Evolutionary conservation across 345 rosid species (phyloP).

Genomic region (Salix brachista): DNA sequence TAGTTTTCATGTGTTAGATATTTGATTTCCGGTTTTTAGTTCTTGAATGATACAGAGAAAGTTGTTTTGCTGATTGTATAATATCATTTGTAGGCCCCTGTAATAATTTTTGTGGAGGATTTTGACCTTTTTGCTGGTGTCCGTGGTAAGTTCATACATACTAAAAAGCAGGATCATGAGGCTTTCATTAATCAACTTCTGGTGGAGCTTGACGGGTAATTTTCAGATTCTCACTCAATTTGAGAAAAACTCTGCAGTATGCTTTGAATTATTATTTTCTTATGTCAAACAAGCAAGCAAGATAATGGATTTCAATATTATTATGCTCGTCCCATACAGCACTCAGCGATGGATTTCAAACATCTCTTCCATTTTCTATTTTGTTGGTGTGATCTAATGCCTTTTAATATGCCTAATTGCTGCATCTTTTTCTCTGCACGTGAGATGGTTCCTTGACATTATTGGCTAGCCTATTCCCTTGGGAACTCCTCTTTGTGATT

Average conservation of each 20-base stretch:
- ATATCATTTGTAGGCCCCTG: slow-evolving; percentile 71
- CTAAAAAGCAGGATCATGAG: slow-evolving; percentile 91
- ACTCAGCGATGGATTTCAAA: background rate
- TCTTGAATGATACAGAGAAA: background rate
- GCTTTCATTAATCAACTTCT: slow-evolving; percentile 95
- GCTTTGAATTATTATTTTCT: slow-evolving; percentile 7
- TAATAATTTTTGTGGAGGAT: slow-evolving; percentile 91
- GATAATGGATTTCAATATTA: too few relatives aligned
- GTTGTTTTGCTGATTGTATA: slow-evolving; percentile 11
- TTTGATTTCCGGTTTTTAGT: background rate
- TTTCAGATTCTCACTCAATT: slow-evolving; percentile 15
- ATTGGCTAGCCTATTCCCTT: too few relatives aligned
- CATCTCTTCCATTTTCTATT: background rate
- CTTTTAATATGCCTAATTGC: background rate
- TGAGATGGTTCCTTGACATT: too few relatives aligned
- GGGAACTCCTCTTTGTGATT: background rate
- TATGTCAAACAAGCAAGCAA: background rate
- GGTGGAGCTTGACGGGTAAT: slow-evolving; percentile 97
- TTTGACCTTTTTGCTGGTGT: slow-evolving; percentile 98
- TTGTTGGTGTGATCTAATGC: background rate
- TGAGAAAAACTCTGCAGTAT: slow-evolving; percentile 8
- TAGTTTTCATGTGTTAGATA: background rate
- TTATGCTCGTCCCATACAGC: background rate
- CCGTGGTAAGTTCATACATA: slow-evolving; percentile 85
- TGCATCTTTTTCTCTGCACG: background rate